Evolutionary conservation across 2,329 filamentous ascomycete species (phyloP).

Genomic region (Diaporthe sp.): DNA sequence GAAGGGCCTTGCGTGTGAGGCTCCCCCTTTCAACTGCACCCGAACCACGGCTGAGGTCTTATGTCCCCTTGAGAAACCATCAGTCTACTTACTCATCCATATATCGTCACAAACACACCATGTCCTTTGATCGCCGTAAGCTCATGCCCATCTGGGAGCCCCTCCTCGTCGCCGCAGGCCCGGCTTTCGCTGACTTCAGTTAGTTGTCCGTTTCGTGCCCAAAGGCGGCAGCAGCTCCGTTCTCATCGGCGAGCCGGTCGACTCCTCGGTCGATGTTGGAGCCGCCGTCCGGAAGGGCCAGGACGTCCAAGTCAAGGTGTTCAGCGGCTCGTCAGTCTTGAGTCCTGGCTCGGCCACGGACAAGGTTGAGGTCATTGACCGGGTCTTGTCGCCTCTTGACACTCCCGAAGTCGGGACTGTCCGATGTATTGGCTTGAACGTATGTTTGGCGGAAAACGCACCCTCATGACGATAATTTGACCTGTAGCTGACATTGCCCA

Average conservation of each 20-base stretch:
- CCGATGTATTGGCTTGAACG: conserved; percentile 71
- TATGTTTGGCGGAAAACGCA: conserved; percentile 44
- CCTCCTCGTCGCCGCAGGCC: not conserved
- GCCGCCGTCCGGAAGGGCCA: conserved; percentile 67
- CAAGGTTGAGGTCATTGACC: conserved; percentile 58
- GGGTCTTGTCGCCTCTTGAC: conserved; percentile 65
- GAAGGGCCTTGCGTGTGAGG: conserved; percentile 8
- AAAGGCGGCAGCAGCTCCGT: conserved; percentile 35
- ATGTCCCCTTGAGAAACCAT: not conserved
- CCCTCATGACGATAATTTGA: not conserved
- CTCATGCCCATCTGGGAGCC: not conserved
- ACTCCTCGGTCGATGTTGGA: conserved; percentile 67
- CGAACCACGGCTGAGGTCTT: not conserved
- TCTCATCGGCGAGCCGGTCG: conserved; percentile 40
- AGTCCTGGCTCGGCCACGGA: conserved; percentile 65
- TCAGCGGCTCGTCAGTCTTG: conserved; percentile 70
- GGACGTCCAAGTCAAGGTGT: conserved; percentile 69
- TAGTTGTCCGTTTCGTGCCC: conserved; percentile 39
- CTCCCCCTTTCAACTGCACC: conserved; percentile 5
- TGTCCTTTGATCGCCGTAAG: conserved; percentile 40
- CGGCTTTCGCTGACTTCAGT: not conserved
- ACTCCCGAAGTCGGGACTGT: conserved; percentile 67
- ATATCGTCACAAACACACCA: not conserved
- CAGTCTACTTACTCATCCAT: not conserved
- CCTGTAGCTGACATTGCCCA: not conserved